Base-by-base conservation (phyloP, 768 basidiomycete genomes). In the Zangia roseola region DNA sequence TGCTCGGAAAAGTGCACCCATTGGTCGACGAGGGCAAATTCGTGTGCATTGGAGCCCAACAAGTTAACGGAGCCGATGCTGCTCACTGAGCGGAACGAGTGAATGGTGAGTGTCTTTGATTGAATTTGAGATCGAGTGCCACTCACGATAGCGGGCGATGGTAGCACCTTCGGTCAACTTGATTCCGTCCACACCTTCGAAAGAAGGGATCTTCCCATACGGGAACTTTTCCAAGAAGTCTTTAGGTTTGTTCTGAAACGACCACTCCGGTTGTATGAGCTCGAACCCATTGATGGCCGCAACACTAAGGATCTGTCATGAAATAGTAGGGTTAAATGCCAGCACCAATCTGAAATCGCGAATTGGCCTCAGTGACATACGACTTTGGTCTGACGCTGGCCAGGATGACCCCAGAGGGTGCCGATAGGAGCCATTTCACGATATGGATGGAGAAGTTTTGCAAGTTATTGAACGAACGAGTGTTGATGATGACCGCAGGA, bases 1-100 rank as follows among this genome's bases (percentile, higher is more conserved):
- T 39, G 35, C 26, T 56, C 52, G 16, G 45, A 41, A 53, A 50
- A 56, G 30, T 56, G 55, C 5, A 45, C n/a, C 55, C 55, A 53
- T 28, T 56, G 55, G 21, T 56, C 55, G 23, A 56, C 36, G 13
- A 44, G 16, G 0, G 52, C 48, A 6, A 20, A 30, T 16, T 53
- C 55, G 20, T 56, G 34, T 12, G 28, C 16, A 20, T 23, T 33
- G 37, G 34, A 35, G 21, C 50, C 50, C 20, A 45, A 12, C 26
- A 45, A 21, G 20, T 40, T 26, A 1, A 58, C 42, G 16, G 37
- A 40, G 6, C 49, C 49, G 38, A 50, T 39, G 9, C 20, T 34
- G 23, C 43, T 34, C 38, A 44, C 49, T 50, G 21, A 17, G 30
- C 14, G 9, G n/a, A 24, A 25, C 16, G 17, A 17, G 39, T 40